Evolutionary conservation across 768 basidiomycete genomes (phyloP).

Genomic region (Galerina sulciceps): DNA sequence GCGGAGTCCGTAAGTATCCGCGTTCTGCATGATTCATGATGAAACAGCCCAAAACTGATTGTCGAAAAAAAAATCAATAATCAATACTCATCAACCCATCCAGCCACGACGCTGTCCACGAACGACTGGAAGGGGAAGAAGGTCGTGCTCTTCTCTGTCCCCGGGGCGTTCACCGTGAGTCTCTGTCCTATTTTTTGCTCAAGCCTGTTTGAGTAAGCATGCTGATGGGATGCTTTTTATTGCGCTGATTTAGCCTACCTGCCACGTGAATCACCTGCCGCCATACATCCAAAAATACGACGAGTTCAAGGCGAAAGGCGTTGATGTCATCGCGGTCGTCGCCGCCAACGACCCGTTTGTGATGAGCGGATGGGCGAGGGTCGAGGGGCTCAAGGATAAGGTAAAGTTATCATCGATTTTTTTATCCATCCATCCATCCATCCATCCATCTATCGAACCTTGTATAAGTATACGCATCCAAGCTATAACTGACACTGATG

Average conservation of each 20-base stretch:
- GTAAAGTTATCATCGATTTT: too few relatives aligned
- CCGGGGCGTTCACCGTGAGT: conserved; percentile 80
- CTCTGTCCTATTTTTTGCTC: conserved; percentile 1
- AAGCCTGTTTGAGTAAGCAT: conserved; percentile 10
- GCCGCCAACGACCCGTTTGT: conserved; percentile 85
- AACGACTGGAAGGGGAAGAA: conserved; percentile 82
- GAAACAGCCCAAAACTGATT: conserved; percentile 4
- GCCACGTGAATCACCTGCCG: conserved; percentile 66
- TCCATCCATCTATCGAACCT: too few relatives aligned
- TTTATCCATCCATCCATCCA: too few relatives aligned
- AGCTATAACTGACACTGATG: background rate
- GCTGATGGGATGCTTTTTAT: conserved; percentile 47
- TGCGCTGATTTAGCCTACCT: conserved; percentile 54
- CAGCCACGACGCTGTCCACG: conserved; percentile 59
- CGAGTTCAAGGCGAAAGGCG: conserved; percentile 78
- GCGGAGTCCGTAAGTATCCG: conserved; percentile 62
- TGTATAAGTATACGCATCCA: too few relatives aligned
- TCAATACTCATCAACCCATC: too few relatives aligned
- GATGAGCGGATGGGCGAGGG: conserved; percentile 65
- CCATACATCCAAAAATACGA: conserved; percentile 72
- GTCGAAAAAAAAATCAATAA: conserved; percentile 5
- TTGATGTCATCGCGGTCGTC: conserved; percentile 73
- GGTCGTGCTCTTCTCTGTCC: conserved; percentile 78
- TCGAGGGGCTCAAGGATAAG: conserved; percentile 69
- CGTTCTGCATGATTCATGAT: conserved; percentile 8